Percentiles rank a stretch among this genome's conserved stretches.
Conservation (phyloP, 345 rosid genomes). For the Bruguiera parviflora region DNA sequence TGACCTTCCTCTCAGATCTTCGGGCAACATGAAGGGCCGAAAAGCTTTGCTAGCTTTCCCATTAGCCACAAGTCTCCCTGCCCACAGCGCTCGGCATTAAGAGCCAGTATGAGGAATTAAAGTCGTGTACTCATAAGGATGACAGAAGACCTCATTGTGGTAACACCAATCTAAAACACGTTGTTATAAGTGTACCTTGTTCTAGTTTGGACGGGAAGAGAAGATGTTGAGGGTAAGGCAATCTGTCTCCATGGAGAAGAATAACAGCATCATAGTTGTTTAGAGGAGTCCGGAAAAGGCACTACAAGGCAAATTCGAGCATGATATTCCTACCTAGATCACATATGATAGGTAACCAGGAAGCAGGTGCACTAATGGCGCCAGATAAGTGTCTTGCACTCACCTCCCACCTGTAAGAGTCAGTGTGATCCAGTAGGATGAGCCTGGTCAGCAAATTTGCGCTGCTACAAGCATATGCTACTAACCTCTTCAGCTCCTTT, state of each 20-base stretch:
- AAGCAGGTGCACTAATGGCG: neutral
- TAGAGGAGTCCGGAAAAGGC: conserved; percentile 84
- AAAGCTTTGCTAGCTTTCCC: conserved; percentile 68
- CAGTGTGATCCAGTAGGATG: conserved; percentile 50
- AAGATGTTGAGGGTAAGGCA: conserved; percentile 70
- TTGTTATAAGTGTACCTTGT: conserved; percentile 44
- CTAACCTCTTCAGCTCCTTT: conserved; percentile 80
- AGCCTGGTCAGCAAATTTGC: conserved; percentile 67
- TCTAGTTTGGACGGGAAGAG: conserved; percentile 68
- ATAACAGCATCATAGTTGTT: conserved; percentile 83
- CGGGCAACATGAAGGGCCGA: conserved; percentile 48
- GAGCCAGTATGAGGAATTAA: neutral
- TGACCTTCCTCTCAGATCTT: conserved; percentile 51
- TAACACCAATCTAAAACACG: neutral
- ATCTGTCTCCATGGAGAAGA: conserved; percentile 72
- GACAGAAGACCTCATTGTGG: neutral
- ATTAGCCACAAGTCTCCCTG: conserved; percentile 68
- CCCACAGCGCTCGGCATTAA: conserved; percentile 6
- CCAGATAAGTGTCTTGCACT: conserved; percentile 15
- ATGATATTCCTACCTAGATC: neutral
- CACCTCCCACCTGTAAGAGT: conserved; percentile 82
- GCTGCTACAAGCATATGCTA: conserved; percentile 89
- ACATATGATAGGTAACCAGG: neutral
- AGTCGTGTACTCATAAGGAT: no score
- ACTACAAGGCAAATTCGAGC: conserved; percentile 39